phyloP scores from a whole-genome alignment of 2,329 filamentous ascomycete species.

The Nectriaceae sp. region DNA sequence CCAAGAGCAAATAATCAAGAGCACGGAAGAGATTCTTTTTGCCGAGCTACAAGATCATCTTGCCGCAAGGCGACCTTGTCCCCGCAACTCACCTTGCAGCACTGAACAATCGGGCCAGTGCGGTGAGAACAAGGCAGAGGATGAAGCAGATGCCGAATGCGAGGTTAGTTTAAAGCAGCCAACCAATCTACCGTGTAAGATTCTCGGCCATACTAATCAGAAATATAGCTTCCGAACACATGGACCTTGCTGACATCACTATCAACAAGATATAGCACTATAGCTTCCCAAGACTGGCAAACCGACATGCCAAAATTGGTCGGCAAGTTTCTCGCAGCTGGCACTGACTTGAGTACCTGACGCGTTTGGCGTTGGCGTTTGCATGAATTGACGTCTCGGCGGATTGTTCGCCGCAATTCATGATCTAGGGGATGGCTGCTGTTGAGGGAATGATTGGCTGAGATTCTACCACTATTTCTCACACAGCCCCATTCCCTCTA shows the following conservation, averaged over 20 bases:
- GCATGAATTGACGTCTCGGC: neutral
- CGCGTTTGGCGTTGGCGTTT: neutral
- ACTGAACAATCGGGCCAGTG: neutral
- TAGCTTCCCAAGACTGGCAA: neutral
- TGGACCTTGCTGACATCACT: conserved; percentile 1
- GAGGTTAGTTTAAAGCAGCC: neutral
- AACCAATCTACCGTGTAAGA: neutral
- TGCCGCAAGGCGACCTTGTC: neutral
- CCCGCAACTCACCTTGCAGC: neutral
- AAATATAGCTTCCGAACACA: neutral
- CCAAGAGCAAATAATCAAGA: neutral
- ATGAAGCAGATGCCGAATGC: neutral
- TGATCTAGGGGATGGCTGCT: neutral
- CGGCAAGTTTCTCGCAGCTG: neutral
- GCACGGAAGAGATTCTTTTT: neutral
- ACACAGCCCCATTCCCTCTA: neutral
- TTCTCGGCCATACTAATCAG: neutral
- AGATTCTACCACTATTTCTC: neutral
- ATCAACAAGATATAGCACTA: neutral
- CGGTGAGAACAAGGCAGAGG: neutral
- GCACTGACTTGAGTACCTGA: neutral
- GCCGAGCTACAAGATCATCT: neutral
- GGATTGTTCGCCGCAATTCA: neutral
- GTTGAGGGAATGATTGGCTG: neutral
- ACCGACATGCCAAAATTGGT: neutral